These are phyloP conservation scores for Phoma sp. DNA, from an alignment of 2,329 filamentous ascomycete genomes.

Conservation along the genomic window DNA sequence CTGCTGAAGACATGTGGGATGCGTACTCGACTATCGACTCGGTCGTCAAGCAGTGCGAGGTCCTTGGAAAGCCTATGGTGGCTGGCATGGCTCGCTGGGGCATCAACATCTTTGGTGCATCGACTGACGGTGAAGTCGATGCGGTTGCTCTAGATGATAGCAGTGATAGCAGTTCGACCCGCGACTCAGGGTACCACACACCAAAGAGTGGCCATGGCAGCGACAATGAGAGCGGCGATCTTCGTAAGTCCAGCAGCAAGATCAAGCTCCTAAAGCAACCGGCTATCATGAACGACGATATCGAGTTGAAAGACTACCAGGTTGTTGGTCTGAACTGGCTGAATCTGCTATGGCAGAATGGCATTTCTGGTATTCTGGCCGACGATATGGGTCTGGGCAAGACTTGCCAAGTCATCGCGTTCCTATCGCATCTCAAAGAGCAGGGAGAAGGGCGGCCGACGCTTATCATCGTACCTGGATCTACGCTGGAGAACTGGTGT, in stretches of 20 bases:
- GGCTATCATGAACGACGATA: conserved; percentile 74
- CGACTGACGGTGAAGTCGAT: conserved; percentile 68
- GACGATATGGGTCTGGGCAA: conserved; percentile 97
- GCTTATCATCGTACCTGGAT: conserved; percentile 88
- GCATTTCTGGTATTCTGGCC: conserved; percentile 87
- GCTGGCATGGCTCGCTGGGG: conserved; percentile 73
- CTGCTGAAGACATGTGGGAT: conserved; percentile 74
- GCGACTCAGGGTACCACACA: conserved; percentile 74
- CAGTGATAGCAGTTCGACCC: conserved; percentile 50
- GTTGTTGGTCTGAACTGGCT: conserved; percentile 96
- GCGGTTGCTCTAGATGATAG: conserved; percentile 61
- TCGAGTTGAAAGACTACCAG: conserved; percentile 90
- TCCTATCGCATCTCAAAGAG: conserved; percentile 83
- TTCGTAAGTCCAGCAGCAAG: conserved; percentile 46
- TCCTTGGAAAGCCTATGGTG: conserved; percentile 71
- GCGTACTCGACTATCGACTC: conserved; percentile 85
- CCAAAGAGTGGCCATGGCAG: conserved; percentile 53
- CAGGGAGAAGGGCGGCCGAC: conserved; percentile 73
- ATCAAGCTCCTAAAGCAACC: conserved; percentile 70
- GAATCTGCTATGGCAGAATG: conserved; percentile 78
- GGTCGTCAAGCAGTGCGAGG: conserved; percentile 78
- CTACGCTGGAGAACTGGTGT: conserved; percentile 95
- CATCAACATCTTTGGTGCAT: conserved; percentile 67
- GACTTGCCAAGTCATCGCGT: conserved; percentile 94
- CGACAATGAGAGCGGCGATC: conserved; percentile 58